Evolutionary conservation across 2,329 filamentous ascomycete species (phyloP).

Genomic region (Mycosphaerelloides madeirae): DNA sequence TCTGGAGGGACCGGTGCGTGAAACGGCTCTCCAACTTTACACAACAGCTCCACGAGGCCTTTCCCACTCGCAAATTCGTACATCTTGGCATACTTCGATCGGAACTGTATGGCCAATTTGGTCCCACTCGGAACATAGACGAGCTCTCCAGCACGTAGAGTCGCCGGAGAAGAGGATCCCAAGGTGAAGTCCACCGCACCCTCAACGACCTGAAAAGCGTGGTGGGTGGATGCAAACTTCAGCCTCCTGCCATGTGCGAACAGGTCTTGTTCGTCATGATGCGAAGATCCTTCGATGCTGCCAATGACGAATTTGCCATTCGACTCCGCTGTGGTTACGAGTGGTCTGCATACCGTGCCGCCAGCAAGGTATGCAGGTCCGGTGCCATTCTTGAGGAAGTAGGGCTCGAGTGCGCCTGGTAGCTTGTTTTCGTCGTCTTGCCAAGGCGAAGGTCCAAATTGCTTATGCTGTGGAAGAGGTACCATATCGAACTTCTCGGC

Average conservation of each 20-base stretch:
- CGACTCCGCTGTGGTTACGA: constrained; percentile 47
- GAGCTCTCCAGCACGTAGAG: constrained; percentile 46
- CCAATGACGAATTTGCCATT: constrained; percentile 50
- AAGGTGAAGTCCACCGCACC: constrained; percentile 43
- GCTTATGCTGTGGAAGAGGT: constrained; percentile 46
- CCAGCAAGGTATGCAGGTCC: constrained; percentile 46
- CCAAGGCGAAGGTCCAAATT: constrained; percentile 45
- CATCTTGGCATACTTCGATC: constrained; percentile 45
- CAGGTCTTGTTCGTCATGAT: constrained; percentile 33
- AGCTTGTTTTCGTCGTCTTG: constrained; percentile 38
- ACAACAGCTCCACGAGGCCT: constrained; percentile 45
- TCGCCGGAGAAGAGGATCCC: constrained; percentile 31
- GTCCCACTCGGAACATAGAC: constrained; percentile 46
- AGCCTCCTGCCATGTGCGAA: constrained; percentile 33
- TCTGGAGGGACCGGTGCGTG: constrained; percentile 22
- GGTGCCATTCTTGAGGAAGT: constrained; percentile 50
- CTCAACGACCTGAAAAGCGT: constrained; percentile 49
- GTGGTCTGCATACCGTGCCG: constrained; percentile 45
- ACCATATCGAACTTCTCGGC: constrained; percentile 54
- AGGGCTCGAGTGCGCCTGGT: constrained; percentile 39
- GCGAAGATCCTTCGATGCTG: constrained; percentile 45
- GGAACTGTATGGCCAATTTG: constrained; percentile 43
- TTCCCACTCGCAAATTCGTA: constrained; percentile 48
- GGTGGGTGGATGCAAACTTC: constrained; percentile 47
- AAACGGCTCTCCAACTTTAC: constrained; percentile 27